phyloP scores from a whole-genome alignment of 768 basidiomycete genomes.

The Clitopilus hobsonii region DNA sequence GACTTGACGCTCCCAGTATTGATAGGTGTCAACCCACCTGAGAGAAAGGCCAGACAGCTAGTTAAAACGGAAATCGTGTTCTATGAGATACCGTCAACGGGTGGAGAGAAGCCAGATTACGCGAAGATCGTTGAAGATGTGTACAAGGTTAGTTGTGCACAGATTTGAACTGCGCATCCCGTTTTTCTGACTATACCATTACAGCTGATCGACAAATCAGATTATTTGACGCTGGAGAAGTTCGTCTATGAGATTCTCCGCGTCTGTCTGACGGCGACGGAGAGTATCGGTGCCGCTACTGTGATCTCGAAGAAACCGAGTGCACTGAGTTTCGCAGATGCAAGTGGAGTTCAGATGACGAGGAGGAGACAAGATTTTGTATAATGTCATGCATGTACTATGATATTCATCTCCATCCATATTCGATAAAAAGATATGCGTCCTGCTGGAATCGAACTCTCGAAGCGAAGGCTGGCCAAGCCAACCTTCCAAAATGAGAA shows the following conservation, averaged over 20 bases:
- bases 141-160: conserved; percentile 20
- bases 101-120: conserved; percentile 31
- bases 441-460: background rate
- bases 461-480: background rate
- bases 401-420: too few species aligned
- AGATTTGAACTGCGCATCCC: background rate
- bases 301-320: conserved; percentile 65
- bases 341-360: conserved; percentile 59
- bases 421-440: background rate
- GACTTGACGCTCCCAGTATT: conserved; percentile 48
- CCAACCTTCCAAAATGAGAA: background rate
- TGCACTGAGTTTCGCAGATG: conserved; percentile 63
- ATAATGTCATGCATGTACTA: too few species aligned
- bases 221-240: conserved; percentile 59
- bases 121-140: conserved; percentile 28
- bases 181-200: conserved; percentile 3
- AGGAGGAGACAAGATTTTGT: conserved; percentile 26
- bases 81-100: conserved; percentile 21
- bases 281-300: conserved; percentile 33
- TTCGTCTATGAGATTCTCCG: conserved; percentile 45
- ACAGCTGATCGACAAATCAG: conserved; percentile 44
- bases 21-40: conserved; percentile 70
- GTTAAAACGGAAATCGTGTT: conserved; percentile 52
- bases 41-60: conserved; percentile 59
- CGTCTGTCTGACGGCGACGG: conserved; percentile 28